Evolutionary conservation across 2,329 filamentous ascomycete species (phyloP), one percentile per base, ranked within the genome.

Genomic region (Arthrocladium fulminans): DNA sequence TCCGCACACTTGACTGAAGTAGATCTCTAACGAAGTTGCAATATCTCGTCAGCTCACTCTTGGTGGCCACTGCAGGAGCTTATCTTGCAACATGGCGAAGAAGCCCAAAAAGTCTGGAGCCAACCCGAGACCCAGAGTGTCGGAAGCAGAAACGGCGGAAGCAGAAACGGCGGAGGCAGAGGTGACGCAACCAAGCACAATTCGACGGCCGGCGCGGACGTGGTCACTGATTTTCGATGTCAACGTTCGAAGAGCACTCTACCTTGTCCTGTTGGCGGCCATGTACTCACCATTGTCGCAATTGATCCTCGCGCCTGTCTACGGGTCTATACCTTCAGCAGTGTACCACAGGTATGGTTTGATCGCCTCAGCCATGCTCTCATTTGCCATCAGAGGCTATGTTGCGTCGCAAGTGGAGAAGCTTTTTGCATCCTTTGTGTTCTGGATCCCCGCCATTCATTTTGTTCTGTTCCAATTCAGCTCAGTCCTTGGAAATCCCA

Each of bases 231-330:
- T 47, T 7, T 39, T 47, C 22, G 44, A 57, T 30, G 42, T 45
- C 17, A 45, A 37, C 9, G 40, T 59, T 48, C 32, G 55, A 52
- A 42, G 62, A 59, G 59, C 54, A n/a, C 54, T 63, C 24, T 59
- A 62, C 23, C 53, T 70, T 45, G 57, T 70, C 29, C 51, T 65
- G 19, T 60, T 72, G 19, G 60, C 64, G 15, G 67, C 67, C 1
- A 59, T 63, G 27, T 71, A 64, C 51, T 68, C 69, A 3, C 63
- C 64, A 25, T 57, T 70, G 20, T 71, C 68, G 27, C 80, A 87
- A 61, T 73, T 88, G 53, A 82, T 79, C 32, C 73, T 97, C 27
- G 86, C 88, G 17, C 92, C 92, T 1, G 84, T 94, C 9, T 97
- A 94, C 66, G 92, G 92, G 45, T 81, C 83, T 13, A 86, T 94